Evolutionary conservation across 129 eudicot species (phyloP).

Genomic region (Pulicaria dysenterica): DNA sequence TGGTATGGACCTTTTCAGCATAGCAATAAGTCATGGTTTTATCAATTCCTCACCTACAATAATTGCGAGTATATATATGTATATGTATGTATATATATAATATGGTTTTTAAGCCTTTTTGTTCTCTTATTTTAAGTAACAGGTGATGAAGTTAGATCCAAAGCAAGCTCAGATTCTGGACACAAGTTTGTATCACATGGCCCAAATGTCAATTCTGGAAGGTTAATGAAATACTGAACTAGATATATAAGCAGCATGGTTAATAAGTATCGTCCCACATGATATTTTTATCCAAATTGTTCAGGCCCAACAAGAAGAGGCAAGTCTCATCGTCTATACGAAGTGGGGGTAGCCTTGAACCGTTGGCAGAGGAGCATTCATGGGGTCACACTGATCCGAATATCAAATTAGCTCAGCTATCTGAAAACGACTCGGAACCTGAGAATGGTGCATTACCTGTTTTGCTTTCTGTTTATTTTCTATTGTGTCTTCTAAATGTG

Average conservation of each 20-base stretch:
- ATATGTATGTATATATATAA: not conserved
- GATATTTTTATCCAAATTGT: not conserved
- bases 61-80: not conserved
- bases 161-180: conserved; percentile 66
- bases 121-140: conserved; percentile 22
- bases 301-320: conserved; percentile 70
- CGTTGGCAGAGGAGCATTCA: conserved; percentile 71
- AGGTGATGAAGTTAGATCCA: conserved; percentile 55
- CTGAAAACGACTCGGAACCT: conserved; percentile 47
- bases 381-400: conserved; percentile 49
- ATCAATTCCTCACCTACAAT: not conserved
- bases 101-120: not conserved
- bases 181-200: conserved; percentile 35
- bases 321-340: conserved; percentile 50
- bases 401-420: conserved; percentile 52
- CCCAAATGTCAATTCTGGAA: conserved; percentile 54
- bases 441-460: conserved; percentile 44
- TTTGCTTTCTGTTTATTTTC: not conserved
- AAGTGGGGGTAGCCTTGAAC: conserved; percentile 66
- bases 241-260: not conserved
- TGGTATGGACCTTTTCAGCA: conserved; percentile 41
- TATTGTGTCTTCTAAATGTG: not conserved
- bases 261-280: conserved; percentile 16
- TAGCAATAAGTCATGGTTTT: not conserved
- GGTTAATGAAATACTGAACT: conserved; percentile 47